Evolutionary conservation across 2,329 filamentous ascomycete genomes (phyloP), one percentile per base, ranked within the genome.

Genomic region (Grosmannia clavigera): DNA sequence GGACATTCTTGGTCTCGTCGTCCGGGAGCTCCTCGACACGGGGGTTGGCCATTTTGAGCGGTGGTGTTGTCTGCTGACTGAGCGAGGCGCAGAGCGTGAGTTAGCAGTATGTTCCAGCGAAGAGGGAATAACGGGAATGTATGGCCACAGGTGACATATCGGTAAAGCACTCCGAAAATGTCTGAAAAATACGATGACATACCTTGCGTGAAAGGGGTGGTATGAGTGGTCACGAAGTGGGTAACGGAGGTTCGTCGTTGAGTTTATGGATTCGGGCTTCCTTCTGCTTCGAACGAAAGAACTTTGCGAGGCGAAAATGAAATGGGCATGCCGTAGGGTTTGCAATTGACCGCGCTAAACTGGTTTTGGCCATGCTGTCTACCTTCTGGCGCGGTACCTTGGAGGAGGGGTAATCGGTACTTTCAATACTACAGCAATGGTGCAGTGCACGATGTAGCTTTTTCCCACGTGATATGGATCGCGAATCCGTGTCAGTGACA

Each of bases 11-110:
- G 73, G 85, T 82, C 80, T 90, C 87, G 71, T 92, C 91, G 74
- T 97, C 94, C 70, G 90, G 87, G 71, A 99, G 85, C 81, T 99
- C 94, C 83, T 99, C 92, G 78, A 97, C 87, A 78, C 92, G 88
- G 76, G 92, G 90, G 82, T 96, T 95, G 75, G 94, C 88, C 94
- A 99, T 99, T 76, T 77, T 89, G 73, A 35, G 16, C n/a, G 40
- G 53, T 56, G 29, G 16, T 14, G 35, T 29, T 14, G 35, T 40
- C 7, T 55, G 9, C 12, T 6, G 51, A 38, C 51, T 55, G 51
- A 16, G 6, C 7, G 16, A 48, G 10, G 33, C 22, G 27, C 31
- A 59, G 4, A 10, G 2, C 2, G 22, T 35, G 10, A 4, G 48
- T 52, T 40, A 58, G 50, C 35, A 51, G 4, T 11, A 3, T 9